Conservation (phyloP, 441 rosid species). For the Dalechampia spathulata region DNA sequence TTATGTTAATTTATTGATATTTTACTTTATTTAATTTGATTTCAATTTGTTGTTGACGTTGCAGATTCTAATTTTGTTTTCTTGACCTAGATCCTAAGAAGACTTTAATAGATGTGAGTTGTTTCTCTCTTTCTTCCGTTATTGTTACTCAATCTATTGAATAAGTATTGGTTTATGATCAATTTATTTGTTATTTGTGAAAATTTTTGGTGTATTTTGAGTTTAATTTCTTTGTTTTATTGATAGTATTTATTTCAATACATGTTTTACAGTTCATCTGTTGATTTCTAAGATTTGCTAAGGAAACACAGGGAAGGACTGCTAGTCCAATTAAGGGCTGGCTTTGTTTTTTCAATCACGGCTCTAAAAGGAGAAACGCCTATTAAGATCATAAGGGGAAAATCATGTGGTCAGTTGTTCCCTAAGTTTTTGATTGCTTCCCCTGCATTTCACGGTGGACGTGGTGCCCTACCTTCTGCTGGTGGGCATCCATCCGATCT, state of each 20-base stretch:
- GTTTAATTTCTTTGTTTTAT: background rate
- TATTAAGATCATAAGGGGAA: constrained; percentile 5
- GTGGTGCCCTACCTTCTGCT: constrained; percentile 43
- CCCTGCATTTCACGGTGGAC: constrained; percentile 45
- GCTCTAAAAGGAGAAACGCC: constrained; percentile 7
- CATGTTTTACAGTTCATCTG: background rate
- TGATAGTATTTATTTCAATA: background rate
- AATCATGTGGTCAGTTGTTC: constrained; percentile 1
- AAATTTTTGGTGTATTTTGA: no score
- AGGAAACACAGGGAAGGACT: background rate
- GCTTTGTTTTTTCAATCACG: constrained; percentile 14
- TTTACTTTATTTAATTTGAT: no score
- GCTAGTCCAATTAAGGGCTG: constrained; percentile 14
- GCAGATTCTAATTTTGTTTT: no score
- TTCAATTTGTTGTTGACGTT: no score
- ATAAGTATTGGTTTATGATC: no score
- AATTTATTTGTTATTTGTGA: no score
- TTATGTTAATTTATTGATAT: no score
- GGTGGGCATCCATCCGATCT: constrained; percentile 49
- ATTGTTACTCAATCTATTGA: no score
- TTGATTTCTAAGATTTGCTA: background rate
- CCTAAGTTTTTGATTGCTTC: constrained; percentile 26
- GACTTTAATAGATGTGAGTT: background rate
- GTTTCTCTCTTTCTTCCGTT: no score
- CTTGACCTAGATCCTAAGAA: background rate